phyloP scores from a whole-genome alignment of 2,329 filamentous ascomycete species.

The Aspergillus costaricaensis region DNA sequence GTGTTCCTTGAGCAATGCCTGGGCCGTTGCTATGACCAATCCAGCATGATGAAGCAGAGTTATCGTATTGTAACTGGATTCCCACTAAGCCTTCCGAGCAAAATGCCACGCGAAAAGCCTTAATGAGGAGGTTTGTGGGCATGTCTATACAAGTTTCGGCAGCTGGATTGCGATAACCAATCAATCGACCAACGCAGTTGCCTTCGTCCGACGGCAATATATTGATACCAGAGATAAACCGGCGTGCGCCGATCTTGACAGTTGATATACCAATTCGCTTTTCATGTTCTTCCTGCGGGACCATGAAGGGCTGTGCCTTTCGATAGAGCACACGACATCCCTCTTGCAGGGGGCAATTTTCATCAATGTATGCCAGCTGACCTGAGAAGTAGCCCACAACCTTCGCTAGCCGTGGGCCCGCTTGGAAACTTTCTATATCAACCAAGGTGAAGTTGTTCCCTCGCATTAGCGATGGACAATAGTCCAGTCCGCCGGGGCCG shows the following conservation, averaged over 20 bases:
- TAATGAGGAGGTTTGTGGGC: not conserved
- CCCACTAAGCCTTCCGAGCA: constrained; percentile 10
- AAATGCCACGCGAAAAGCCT: constrained; percentile 6
- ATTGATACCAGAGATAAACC: constrained; percentile 12
- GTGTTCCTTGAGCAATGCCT: constrained; percentile 2
- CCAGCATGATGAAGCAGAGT: constrained; percentile 6
- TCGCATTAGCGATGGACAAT: no score
- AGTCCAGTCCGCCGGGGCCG: no score
- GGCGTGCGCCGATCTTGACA: constrained; percentile 6
- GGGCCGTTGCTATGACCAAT: constrained; percentile 1
- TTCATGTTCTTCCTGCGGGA: not conserved
- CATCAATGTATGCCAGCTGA: not conserved
- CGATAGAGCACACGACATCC: constrained; percentile 12
- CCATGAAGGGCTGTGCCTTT: not conserved
- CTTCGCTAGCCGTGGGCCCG: not conserved
- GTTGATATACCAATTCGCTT: constrained; percentile 10
- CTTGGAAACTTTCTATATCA: not conserved
- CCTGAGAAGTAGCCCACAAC: not conserved
- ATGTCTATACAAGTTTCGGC: not conserved
- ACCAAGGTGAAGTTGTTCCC: not conserved
- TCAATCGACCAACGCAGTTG: not conserved
- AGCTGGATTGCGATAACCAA: constrained; percentile 9
- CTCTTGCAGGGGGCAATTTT: not conserved
- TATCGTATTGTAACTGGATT: constrained; percentile 7
- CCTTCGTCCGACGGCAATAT: not conserved